These are phyloP conservation scores for Kodamaea derodonti DNA, from an alignment of 1,139 yeast genomes.

Conservation along the genomic window DNA sequence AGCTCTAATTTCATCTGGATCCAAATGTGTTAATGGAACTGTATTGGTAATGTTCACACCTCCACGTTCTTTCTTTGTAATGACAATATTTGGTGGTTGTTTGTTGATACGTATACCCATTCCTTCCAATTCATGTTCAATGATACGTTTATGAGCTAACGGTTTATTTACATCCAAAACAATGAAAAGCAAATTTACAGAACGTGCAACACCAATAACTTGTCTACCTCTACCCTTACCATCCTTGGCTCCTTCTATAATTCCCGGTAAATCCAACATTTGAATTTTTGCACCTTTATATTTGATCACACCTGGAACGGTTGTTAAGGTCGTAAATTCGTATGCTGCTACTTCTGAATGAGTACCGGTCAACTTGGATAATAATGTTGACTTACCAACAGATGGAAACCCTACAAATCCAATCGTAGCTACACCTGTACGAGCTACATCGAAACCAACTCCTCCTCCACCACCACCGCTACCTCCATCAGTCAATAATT, in stretches of 20 bases:
- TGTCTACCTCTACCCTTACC: conserved; percentile 99
- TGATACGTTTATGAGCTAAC: conserved; percentile 84
- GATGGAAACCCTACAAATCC: conserved; percentile 99
- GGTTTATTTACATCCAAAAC: conserved; percentile 96
- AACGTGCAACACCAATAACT: conserved; percentile 97
- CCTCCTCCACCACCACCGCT: conserved; percentile 86
- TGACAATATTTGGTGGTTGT: conserved; percentile 85
- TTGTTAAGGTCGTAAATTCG: conserved; percentile 94
- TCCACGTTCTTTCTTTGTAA: conserved; percentile 91
- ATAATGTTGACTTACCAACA: conserved; percentile 90
- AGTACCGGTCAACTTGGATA: conserved; percentile 88
- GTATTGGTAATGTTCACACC: conserved; percentile 93
- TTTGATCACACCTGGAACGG: conserved; percentile 94
- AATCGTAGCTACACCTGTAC: conserved; percentile 95
- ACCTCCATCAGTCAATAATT: conserved; percentile 74
- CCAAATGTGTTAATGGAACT: conserved; percentile 86
- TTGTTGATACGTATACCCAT: conserved; percentile 94
- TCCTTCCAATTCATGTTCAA: conserved; percentile 93
- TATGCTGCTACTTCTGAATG: conserved; percentile 97
- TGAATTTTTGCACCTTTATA: conserved; percentile 97
- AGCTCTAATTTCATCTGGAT: conserved; percentile 89
- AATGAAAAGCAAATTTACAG: conserved; percentile 87
- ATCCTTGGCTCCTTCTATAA: conserved; percentile 97
- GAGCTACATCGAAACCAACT: conserved; percentile 92
- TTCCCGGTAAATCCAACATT: conserved; percentile 97